These are phyloP conservation scores for Lenzites betulinus DNA, from an alignment of 768 basidiomycete genomes.

Conservation along the genomic window DNA sequence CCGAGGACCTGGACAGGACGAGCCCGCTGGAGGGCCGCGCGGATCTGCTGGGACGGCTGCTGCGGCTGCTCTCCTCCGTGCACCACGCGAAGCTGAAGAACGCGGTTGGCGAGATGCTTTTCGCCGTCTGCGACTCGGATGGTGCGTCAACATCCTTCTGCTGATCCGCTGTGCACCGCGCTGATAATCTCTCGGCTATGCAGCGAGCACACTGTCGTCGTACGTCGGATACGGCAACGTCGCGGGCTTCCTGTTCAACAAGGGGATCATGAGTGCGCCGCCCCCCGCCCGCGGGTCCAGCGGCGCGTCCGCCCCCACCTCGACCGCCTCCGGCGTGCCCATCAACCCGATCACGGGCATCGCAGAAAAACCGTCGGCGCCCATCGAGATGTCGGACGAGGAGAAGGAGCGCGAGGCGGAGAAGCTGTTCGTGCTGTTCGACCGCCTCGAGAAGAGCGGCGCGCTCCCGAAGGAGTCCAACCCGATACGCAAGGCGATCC, in stretches of 20 bases:
- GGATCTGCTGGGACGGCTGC: conserved; percentile 75
- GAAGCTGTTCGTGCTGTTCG: conserved; percentile 88
- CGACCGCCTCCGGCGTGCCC: conserved; percentile 40
- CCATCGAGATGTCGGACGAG: conserved; percentile 82
- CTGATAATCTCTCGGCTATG: background rate
- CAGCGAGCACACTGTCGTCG: conserved; percentile 71
- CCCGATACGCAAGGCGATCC: conserved; percentile 72
- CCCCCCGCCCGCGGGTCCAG: conserved; percentile 36
- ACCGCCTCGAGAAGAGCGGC: conserved; percentile 80
- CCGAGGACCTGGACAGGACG: conserved; percentile 79
- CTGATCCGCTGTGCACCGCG: background rate
- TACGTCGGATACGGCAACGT: conserved; percentile 95
- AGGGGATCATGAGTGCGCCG: conserved; percentile 75
- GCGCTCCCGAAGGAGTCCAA: conserved; percentile 65
- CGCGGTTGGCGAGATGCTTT: conserved; percentile 86
- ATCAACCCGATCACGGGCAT: conserved; percentile 92
- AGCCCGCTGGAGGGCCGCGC: conserved; percentile 70
- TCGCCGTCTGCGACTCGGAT: conserved; percentile 78
- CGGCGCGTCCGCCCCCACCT: conserved; percentile 34
- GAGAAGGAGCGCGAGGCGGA: conserved; percentile 96
- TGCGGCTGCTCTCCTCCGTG: conserved; percentile 75
- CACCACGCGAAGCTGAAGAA: conserved; percentile 75
- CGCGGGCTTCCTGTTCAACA: conserved; percentile 91
- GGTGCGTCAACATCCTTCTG: conserved; percentile 36
- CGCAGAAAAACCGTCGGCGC: conserved; percentile 40